Conservation (phyloP, 768 basidiomycete genomes). For the Pulveroboletus ravenelii region DNA sequence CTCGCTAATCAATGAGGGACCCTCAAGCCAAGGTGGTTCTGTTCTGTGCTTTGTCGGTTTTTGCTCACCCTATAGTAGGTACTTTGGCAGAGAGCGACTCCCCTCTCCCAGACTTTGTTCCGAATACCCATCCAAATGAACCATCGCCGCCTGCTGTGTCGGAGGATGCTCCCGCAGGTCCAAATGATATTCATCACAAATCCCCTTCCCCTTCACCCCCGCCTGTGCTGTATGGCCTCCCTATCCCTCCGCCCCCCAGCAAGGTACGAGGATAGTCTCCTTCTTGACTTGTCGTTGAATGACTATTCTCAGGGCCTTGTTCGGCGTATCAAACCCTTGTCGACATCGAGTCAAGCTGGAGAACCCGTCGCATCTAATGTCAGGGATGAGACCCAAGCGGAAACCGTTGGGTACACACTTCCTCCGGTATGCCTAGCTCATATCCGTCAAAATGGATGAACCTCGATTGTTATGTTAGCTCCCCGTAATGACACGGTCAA, state of each 20-base stretch:
- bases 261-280: slow-evolving; percentile 8
- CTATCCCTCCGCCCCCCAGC: slow-evolving; percentile 23
- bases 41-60: not conserved
- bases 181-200: slow-evolving; percentile 4
- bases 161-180: slow-evolving; percentile 13
- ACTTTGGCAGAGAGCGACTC: slow-evolving; percentile 23
- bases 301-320: slow-evolving; percentile 18
- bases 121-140: slow-evolving; percentile 51
- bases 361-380: not conserved
- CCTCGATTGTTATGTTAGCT: slow-evolving; percentile 27
- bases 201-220: slow-evolving; percentile 20
- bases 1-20: slow-evolving; percentile 27
- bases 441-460: not conserved
- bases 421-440: slow-evolving; percentile 22
- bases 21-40: slow-evolving; percentile 18
- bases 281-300: not conserved
- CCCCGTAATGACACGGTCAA: slow-evolving; percentile 37
- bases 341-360: slow-evolving; percentile 8
- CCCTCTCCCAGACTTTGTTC: slow-evolving; percentile 44
- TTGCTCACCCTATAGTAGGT: slow-evolving; percentile 4
- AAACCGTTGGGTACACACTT: slow-evolving; percentile 12
- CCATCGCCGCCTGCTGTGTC: slow-evolving; percentile 34
- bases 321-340: slow-evolving; percentile 19
- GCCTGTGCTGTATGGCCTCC: slow-evolving; percentile 13
- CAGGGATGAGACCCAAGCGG: slow-evolving; percentile 11